Evolutionary conservation across 495 filamentous ascomycete species (phyloP).

Genomic region (Podospora fimiseda): DNA sequence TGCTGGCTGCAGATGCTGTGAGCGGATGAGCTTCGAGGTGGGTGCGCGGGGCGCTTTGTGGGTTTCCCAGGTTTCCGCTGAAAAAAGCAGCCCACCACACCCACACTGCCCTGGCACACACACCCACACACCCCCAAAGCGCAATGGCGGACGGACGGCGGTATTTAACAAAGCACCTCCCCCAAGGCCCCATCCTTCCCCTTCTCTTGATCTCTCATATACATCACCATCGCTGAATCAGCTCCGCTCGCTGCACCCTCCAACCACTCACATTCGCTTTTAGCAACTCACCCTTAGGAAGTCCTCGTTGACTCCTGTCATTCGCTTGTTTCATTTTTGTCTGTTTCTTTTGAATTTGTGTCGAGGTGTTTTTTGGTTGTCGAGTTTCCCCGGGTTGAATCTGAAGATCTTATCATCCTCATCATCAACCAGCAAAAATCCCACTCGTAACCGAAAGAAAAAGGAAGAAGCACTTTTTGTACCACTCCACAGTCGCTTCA

Average conservation of each 20-base stretch:
- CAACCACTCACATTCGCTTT: constrained; percentile 47
- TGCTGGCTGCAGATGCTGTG: background rate
- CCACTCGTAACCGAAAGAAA: constrained; percentile 1
- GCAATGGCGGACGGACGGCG: constrained; percentile 1
- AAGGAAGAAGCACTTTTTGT: constrained; percentile 1
- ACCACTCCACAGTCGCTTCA: constrained; percentile 1
- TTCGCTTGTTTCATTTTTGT: constrained; percentile 47
- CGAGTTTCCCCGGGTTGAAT: too few species aligned
- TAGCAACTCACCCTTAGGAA: constrained; percentile 43
- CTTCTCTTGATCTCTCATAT: constrained; percentile 26
- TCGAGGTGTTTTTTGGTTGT: too few species aligned
- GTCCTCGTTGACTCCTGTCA: constrained; percentile 61
- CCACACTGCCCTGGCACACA: background rate
- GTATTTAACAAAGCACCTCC: constrained; percentile 32
- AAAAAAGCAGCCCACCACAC: background rate
- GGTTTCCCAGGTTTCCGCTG: background rate
- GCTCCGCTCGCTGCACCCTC: constrained; percentile 32
- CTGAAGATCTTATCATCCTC: too few species aligned
- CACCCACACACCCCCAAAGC: constrained; percentile 2
- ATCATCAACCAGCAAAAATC: constrained; percentile 17
- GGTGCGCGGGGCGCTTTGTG: background rate
- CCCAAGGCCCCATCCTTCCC: constrained; percentile 24
- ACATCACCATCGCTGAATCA: constrained; percentile 28
- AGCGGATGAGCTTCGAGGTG: background rate
- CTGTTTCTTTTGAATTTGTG: constrained; percentile 34